Percentiles rank a stretch among this genome's conserved stretches.
These are phyloP conservation scores for Zalerion maritima DNA, from an alignment of 495 filamentous ascomycete genomes.

Conservation along the genomic window DNA sequence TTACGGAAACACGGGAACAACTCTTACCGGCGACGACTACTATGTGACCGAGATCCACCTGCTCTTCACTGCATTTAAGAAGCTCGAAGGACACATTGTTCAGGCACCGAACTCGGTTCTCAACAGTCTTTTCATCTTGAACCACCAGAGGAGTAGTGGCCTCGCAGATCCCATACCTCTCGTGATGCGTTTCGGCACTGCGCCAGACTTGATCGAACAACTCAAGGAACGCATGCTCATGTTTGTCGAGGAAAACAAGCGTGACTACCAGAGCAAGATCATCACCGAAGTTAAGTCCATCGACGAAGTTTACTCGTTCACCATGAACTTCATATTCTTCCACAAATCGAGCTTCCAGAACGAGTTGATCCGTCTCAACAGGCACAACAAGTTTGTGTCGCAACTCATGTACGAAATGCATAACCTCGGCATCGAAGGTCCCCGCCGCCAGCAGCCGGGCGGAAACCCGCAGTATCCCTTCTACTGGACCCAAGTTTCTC, in stretches of 20 bases:
- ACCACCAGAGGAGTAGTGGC: conserved; percentile 79
- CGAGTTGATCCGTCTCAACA: conserved; percentile 73
- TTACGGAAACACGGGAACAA: conserved; percentile 74
- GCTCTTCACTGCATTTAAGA: conserved; percentile 97
- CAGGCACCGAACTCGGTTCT: conserved; percentile 91
- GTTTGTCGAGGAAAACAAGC: conserved; percentile 74
- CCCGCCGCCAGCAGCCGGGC: conserved; percentile 61
- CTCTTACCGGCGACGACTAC: conserved; percentile 75
- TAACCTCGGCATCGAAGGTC: conserved; percentile 80
- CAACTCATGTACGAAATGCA: conserved; percentile 77
- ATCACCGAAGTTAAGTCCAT: conserved; percentile 69
- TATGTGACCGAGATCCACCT: conserved; percentile 90
- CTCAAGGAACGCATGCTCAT: conserved; percentile 72
- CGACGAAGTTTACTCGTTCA: conserved; percentile 46
- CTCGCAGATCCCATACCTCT: conserved; percentile 79
- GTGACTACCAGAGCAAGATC: conserved; percentile 82
- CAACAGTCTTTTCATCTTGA: conserved; percentile 86
- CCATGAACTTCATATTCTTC: conserved; percentile 91
- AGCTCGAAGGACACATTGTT: conserved; percentile 91
- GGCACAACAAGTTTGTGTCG: conserved; percentile 90
- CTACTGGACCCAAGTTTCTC: conserved; percentile 26
- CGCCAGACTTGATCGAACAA: conserved; percentile 69
- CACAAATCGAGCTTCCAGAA: conserved; percentile 91
- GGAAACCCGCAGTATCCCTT: conserved; percentile 33
- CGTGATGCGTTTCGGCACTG: conserved; percentile 78